Conservation (phyloP, 2,329 filamentous ascomycete species). For the Seiridium cupressi region DNA sequence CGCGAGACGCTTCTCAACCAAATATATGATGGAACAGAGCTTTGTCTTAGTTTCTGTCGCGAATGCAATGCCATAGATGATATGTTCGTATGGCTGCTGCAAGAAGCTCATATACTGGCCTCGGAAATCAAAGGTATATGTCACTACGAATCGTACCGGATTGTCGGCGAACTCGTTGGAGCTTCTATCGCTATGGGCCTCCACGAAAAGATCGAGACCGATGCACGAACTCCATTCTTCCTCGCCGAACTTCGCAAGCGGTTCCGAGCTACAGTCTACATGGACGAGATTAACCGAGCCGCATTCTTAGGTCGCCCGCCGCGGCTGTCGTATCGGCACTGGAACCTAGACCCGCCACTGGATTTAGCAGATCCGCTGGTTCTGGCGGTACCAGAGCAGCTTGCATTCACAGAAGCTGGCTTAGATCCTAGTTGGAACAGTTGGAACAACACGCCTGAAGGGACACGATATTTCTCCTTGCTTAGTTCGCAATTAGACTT, state of each 20-base stretch:
- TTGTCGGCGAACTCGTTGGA: constrained; percentile 25
- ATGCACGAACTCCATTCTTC: constrained; percentile 27
- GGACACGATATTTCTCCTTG: constrained; percentile 20
- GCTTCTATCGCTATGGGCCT: constrained; percentile 30
- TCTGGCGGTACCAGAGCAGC: constrained; percentile 19
- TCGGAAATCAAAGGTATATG: constrained; percentile 25
- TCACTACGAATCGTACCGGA: constrained; percentile 25
- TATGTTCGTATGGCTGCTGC: constrained; percentile 29
- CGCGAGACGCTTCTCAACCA: constrained; percentile 23
- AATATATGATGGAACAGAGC: constrained; percentile 25
- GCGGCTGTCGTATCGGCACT: constrained; percentile 29
- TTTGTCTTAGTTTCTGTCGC: constrained; percentile 28
- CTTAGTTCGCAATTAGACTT: constrained; percentile 22
- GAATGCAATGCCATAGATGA: constrained; percentile 30
- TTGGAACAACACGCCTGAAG: constrained; percentile 23
- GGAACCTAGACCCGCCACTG: constrained; percentile 23
- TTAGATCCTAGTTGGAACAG: constrained; percentile 27
- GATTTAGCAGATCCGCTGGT: constrained; percentile 27
- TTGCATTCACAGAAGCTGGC: constrained; percentile 20
- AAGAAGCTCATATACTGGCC: background rate
- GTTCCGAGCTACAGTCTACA: constrained; percentile 23
- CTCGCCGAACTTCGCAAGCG: constrained; percentile 26
- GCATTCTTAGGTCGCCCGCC: constrained; percentile 31
- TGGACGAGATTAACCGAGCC: constrained; percentile 25
- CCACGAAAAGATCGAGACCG: constrained; percentile 25